Conservation (phyloP, 441 rosid genomes). For the Arabidopsis hybrid region DNA sequence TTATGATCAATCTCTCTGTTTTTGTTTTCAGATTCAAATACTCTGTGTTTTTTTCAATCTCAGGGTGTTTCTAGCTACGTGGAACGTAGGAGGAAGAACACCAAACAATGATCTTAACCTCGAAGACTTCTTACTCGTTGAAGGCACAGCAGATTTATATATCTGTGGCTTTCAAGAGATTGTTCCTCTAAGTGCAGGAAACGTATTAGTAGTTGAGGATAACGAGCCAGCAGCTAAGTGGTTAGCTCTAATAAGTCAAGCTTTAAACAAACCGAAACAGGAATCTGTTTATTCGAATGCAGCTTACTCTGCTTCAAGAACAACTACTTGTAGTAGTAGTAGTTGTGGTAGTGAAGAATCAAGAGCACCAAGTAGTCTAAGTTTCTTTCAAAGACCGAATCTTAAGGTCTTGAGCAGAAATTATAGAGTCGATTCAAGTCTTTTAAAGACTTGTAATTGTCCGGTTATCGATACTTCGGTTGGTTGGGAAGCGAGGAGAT, state of each 20-base stretch:
- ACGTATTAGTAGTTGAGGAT: constrained; percentile 85
- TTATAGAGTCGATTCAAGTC: constrained; percentile 64
- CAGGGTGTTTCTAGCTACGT: constrained; percentile 88
- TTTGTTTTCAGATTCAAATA: constrained; percentile 29
- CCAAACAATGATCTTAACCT: constrained; percentile 73
- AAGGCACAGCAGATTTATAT: constrained; percentile 83
- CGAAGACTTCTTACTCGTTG: constrained; percentile 82
- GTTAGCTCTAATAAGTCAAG: constrained; percentile 79
- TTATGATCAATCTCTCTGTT: not conserved
- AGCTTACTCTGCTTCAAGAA: constrained; percentile 46
- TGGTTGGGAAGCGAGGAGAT: constrained; percentile 48
- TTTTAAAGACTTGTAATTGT: constrained; percentile 87
- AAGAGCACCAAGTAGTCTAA: constrained; percentile 52
- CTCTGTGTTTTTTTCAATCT: constrained; percentile 32
- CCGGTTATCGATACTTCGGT: constrained; percentile 43
- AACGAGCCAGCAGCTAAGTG: constrained; percentile 97
- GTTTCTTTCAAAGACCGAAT: constrained; percentile 76
- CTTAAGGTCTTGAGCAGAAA: constrained; percentile 74
- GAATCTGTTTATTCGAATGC: constrained; percentile 51
- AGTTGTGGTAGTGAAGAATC: constrained; percentile 49
- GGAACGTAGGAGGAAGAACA: constrained; percentile 95
- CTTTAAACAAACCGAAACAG: constrained; percentile 68
- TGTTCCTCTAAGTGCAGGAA: constrained; percentile 93
- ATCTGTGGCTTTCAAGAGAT: constrained; percentile 98
- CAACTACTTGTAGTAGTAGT: constrained; percentile 31